Base-by-base conservation (phyloP, 2,329 filamentous ascomycete species). In the Gnomoniopsis smithogilvyi region DNA sequence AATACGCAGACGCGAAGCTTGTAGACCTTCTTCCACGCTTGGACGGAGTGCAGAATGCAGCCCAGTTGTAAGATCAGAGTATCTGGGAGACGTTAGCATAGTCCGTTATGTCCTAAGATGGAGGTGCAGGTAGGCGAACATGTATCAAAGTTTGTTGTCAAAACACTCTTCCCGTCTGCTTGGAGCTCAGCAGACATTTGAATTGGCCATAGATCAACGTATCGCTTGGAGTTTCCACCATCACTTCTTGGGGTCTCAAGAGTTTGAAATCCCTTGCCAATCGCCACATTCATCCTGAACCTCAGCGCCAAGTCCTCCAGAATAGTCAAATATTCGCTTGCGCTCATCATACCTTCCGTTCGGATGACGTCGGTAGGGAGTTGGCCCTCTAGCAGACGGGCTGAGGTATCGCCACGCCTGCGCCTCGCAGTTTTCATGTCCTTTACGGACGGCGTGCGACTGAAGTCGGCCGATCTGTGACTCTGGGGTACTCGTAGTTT, bases 121-220 rank as follows among this genome's bases (percentile, higher is more conserved):
- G 26, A 30, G 8, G 14, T 49, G 11, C 19, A 1, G 2, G 14
- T 8, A 19, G 14, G 72, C 83, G 73, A 85, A 81, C 92, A 96
- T 0, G 92, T 96, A 70, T 96, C 92, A 70, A 96, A 96, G 65
- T 96, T 96, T 0, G 90, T 95, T 0, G 92, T 96, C 56, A 94
- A 72, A 6, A 95, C 80, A 63, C 80, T 86, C 68, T 85, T 83
- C 1, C 80, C 81, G 63, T 88, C 86, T 1, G 88, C 79, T 0
- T 85, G 83, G 36, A 95, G 83, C 66, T 94, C 90, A 1, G 91
- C 91, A 6, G 91, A 94, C 91, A 96, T 96, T 65, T 96, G 92
- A 55, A 96, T 95, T 0, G 92, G 92, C 92, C 92, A 96, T 4
- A 96, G 76, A 67, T 96, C 92, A 62, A 96, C 91, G 67, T 88